A percentile compares a stretch with the other conserved stretches of the same genome.
Conservation (phyloP, 208 protist genomes). For the Acanthamoeba castellanii region DNA sequence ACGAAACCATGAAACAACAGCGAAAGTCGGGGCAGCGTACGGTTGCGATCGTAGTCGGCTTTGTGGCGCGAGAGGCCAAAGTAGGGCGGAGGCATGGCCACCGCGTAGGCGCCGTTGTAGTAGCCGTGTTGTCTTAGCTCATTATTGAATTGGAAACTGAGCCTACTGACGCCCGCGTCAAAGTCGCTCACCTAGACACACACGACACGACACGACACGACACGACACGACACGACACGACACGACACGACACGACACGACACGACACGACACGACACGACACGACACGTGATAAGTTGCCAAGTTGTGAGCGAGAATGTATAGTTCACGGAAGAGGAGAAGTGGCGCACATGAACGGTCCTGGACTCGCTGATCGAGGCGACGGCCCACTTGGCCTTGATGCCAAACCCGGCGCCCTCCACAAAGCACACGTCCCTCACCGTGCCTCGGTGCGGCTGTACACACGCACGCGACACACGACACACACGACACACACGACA, state of each 20-base stretch:
- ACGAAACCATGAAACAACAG: too few relatives aligned
- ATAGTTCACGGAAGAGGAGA: not conserved
- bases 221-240: too few relatives aligned
- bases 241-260: too few relatives aligned
- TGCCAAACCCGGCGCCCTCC: not conserved
- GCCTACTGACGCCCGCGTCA: not conserved
- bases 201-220: too few relatives aligned
- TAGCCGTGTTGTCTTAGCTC: not conserved
- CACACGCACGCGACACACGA: not conserved
- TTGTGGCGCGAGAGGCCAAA: constrained; percentile 26
- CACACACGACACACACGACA: not conserved
- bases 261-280: too few relatives aligned
- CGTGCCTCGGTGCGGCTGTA: not conserved
- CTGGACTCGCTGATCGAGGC: not conserved
- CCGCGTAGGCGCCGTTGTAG: not conserved
- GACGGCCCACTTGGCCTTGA: not conserved
- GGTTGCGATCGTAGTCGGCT: not conserved
- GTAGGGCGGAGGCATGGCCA: constrained; percentile 13
- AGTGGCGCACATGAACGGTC: not conserved
- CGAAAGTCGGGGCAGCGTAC: not conserved
- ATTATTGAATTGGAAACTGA: not conserved
- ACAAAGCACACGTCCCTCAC: not conserved
- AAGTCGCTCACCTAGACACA: constrained; percentile 6
- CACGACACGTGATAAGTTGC: not conserved
- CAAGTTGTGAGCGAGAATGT: not conserved